Base-by-base conservation (phyloP, 2,329 filamentous ascomycete genomes). In the Xylariaceae sp. region DNA sequence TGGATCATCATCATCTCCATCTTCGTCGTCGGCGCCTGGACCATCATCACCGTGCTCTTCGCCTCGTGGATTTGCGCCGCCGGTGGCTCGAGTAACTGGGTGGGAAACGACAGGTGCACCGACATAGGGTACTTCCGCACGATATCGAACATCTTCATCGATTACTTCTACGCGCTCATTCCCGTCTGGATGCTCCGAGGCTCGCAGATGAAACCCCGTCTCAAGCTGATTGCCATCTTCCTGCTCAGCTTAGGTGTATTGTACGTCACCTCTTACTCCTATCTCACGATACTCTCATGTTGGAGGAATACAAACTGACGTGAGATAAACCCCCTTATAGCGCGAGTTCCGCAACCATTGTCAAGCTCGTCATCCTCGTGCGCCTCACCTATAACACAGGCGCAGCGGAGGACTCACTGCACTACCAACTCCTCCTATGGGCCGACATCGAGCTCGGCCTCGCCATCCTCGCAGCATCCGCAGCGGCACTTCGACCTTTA, bases 111-210 rank as follows among this genome's bases (percentile, higher is more conserved):
- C 34, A 63, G 65, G 17, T 73, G 71, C 58, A 67, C 61, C 1
- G 57, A 63, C 34, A 63, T 73, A 17, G 69, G 67, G 11, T 70
- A 71, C 53, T 72, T 73, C 56, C 71, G 71, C 47, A 73, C 69
- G 4, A 68, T 69, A 15, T 70, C 68, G 42, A 73, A 73, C 35
- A 71, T 73, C 42, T 66, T 72, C 59, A 71, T 73, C 64, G 71
- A 73, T 60, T 73, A 72, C 56, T 73, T 73, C 54, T 72, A 72
- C 47, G 70, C 71, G 37, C 55, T 73, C 1, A 52, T 72, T 11
- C 71, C 71, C 1, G 52, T 72, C 1, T 65, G 58, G 13, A 71
- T 73, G 51, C 67, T 73, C 10, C 64, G 68, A 59, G 65, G 68
- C 2, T 66, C 68, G 0, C 66, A 67, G 44, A 69, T 73, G 67